A percentile compares a stretch with the other conserved stretches of the same genome.
Conservation (phyloP, 306 rosid genomes). For the Prinsepia uniflora region DNA sequence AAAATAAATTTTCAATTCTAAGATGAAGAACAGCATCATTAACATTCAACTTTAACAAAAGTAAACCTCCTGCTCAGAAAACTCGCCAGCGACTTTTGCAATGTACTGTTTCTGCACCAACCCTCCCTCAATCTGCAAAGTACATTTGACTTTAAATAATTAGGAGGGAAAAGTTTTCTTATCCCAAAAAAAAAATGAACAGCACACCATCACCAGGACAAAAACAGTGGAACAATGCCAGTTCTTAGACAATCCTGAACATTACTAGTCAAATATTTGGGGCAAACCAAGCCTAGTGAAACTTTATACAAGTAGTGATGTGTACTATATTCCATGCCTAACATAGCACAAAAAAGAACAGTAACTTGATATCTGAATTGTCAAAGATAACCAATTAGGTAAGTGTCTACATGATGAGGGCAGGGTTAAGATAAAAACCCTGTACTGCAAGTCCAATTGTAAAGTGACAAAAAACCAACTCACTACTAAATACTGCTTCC, state of each 20-base stretch:
- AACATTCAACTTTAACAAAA: slow-evolving; percentile 27
- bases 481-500: not conserved
- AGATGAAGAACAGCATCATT: not conserved
- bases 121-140: slow-evolving; percentile 81
- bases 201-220: slow-evolving; percentile 2
- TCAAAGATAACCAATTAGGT: not conserved
- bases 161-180: not conserved
- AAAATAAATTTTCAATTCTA: slow-evolving; percentile 11
- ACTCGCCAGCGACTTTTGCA: slow-evolving; percentile 73
- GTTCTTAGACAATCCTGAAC: not conserved
- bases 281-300: not conserved
- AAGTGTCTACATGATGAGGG: not conserved
- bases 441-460: not conserved
- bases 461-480: not conserved
- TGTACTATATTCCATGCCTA: not conserved
- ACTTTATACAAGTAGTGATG: not conserved
- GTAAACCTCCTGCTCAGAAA: slow-evolving; percentile 64
- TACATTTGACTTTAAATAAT: not conserved
- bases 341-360: not conserved
- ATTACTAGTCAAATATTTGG: not conserved
- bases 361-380: not conserved
- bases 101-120: slow-evolving; percentile 70
- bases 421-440: not conserved
- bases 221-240: not conserved
- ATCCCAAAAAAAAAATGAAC: not conserved